These are phyloP conservation scores for Pseudomassariella vexata DNA, from an alignment of 2,329 filamentous ascomycete species.

Conservation along the genomic window DNA sequence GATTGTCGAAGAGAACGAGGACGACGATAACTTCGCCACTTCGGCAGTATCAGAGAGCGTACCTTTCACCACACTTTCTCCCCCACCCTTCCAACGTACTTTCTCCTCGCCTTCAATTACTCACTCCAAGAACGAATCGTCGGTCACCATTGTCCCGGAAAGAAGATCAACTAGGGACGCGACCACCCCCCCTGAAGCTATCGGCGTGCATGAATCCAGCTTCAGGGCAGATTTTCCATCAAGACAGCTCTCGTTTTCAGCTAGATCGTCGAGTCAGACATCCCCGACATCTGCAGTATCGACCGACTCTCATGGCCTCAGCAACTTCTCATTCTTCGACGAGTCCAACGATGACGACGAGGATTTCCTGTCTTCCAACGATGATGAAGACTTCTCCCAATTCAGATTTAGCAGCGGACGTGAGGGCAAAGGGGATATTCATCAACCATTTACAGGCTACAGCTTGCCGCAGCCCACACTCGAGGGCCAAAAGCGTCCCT, in stretches of 20 bases:
- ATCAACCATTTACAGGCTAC: conserved; percentile 32
- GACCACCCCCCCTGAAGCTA: conserved; percentile 16
- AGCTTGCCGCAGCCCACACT: conserved; percentile 35
- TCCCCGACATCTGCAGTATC: conserved; percentile 32
- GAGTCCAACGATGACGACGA: conserved; percentile 39
- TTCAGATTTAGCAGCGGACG: no score
- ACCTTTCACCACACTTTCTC: conserved; percentile 43
- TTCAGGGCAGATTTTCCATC: conserved; percentile 15
- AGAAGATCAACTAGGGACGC: conserved; percentile 1
- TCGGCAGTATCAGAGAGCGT: conserved; percentile 40
- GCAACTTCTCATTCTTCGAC: conserved; percentile 40
- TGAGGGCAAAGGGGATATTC: conserved; percentile 15
- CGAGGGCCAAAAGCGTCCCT: conserved; percentile 16
- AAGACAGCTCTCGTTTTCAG: conserved; percentile 22
- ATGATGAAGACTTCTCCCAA: conserved; percentile 27
- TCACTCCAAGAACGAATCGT: conserved; percentile 11
- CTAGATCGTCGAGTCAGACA: conserved; percentile 18
- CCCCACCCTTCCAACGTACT: conserved; percentile 42
- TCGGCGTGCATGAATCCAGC: conserved; percentile 3
- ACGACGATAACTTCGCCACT: conserved; percentile 59
- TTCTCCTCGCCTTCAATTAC: conserved; percentile 20
- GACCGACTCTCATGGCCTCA: conserved; percentile 24
- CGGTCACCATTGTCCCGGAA: conserved; percentile 12
- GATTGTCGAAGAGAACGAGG: conserved; percentile 45
- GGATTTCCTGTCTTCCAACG: conserved; percentile 22